Percentiles rank a stretch among this genome's conserved stretches.
These are phyloP conservation scores for Endoconidiophora polonica DNA, from an alignment of 2,329 filamentous ascomycete species.

Conservation along the genomic window DNA sequence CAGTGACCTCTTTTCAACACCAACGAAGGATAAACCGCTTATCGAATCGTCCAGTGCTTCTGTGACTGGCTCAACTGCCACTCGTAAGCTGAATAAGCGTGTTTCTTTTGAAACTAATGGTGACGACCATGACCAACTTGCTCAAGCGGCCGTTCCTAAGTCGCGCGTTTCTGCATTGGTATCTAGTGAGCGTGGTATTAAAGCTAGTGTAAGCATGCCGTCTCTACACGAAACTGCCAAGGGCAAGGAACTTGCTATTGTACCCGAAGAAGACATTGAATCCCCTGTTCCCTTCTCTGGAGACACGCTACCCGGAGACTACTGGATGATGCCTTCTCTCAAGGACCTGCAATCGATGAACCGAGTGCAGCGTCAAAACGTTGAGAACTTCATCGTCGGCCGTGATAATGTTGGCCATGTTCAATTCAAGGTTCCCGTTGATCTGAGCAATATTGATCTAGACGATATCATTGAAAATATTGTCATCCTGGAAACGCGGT, in stretches of 20 bases:
- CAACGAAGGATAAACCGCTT: conserved; percentile 33
- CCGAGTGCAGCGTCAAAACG: conserved; percentile 56
- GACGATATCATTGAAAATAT: conserved; percentile 66
- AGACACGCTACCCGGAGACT: conserved; percentile 49
- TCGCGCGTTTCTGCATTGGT: conserved; percentile 13
- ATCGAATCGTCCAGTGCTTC: conserved; percentile 18
- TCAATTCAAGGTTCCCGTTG: conserved; percentile 64
- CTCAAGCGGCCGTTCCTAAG: conserved; percentile 15
- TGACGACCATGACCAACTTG: conserved; percentile 22
- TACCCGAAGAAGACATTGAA: conserved; percentile 51
- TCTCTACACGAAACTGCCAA: conserved; percentile 54
- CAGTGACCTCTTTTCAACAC: conserved; percentile 50
- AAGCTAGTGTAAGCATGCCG: conserved; percentile 8
- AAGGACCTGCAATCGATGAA: conserved; percentile 67
- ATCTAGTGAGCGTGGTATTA: conserved; percentile 16
- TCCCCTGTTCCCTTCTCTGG: conserved; percentile 19
- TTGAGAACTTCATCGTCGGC: conserved; percentile 64
- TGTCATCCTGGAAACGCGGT: conserved; percentile 59
- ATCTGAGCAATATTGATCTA: conserved; percentile 62
- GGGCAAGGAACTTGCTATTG: conserved; percentile 61
- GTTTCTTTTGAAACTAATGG: conserved; percentile 75
- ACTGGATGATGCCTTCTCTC: conserved; percentile 70
- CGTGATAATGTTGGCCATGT: conserved; percentile 68
- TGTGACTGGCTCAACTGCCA: conserved; percentile 16
- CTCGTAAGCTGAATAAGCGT: conserved; percentile 55